phyloP scores from a whole-genome alignment of 306 rosid species.

The Argentina anserina region DNA sequence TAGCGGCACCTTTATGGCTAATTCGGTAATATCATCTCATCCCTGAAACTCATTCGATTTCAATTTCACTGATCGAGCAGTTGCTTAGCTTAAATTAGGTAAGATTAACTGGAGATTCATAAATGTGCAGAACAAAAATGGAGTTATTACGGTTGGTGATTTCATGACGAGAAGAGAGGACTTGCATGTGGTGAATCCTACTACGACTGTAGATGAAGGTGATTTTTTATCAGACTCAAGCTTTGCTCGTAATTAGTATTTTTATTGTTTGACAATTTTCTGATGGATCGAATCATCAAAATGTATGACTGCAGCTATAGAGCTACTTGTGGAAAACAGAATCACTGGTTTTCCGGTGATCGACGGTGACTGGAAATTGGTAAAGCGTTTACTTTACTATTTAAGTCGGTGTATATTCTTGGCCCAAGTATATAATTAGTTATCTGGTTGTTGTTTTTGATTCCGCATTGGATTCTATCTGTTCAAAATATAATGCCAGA shows the following conservation, averaged over 20 bases:
- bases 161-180: constrained; percentile 80
- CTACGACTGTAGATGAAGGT: constrained; percentile 95
- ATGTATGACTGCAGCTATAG: constrained; percentile 66
- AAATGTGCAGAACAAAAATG: constrained; percentile 56
- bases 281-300: constrained; percentile 28
- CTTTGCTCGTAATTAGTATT: not conserved
- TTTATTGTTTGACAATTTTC: constrained; percentile 8
- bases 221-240: not conserved
- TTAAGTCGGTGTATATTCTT: not conserved
- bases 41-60: not conserved
- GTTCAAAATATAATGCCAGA: not conserved
- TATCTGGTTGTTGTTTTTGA: not conserved
- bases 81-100: not conserved
- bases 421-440: not conserved
- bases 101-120: not conserved
- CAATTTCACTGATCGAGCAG: not conserved
- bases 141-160: constrained; percentile 77
- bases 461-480: not conserved
- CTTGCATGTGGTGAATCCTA: constrained; percentile 72
- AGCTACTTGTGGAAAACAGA: constrained; percentile 79
- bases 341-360: constrained; percentile 97
- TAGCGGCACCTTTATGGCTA: constrained; percentile 47
- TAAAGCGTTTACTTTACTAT: constrained; percentile 30
- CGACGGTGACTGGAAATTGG: constrained; percentile 86
- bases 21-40: constrained; percentile 30